Evolutionary conservation across 179 eudicot species (phyloP).

Genomic region (Amaranthus tricolor): DNA sequence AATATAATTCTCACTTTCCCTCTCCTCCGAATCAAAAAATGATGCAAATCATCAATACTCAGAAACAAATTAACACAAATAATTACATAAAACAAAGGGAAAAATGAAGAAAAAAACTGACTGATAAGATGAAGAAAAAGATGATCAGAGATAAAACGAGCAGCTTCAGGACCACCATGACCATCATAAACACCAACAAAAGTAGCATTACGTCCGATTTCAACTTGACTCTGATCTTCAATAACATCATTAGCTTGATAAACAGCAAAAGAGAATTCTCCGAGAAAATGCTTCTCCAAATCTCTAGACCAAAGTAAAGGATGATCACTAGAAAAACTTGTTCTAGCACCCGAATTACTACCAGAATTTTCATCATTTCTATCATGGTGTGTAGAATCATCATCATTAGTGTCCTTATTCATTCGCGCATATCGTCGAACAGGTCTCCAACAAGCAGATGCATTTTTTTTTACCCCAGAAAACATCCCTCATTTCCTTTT

Average conservation of each 20-base stretch:
- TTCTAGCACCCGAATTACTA: not conserved
- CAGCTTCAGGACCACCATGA: slow-evolving; percentile 73
- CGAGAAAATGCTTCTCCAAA: slow-evolving; percentile 55
- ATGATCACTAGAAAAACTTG: slow-evolving; percentile 10
- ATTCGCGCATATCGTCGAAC: slow-evolving; percentile 20
- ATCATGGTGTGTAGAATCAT: not conserved
- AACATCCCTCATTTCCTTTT: slow-evolving; percentile 25
- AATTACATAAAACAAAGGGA: not conserved
- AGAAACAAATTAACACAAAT: not conserved
- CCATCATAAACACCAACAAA: slow-evolving; percentile 84
- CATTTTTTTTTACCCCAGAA: slow-evolving; percentile 11
- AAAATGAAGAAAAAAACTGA: slow-evolving; percentile 15
- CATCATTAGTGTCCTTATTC: not conserved
- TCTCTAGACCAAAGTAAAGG: slow-evolving; percentile 57
- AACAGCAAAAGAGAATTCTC: slow-evolving; percentile 64
- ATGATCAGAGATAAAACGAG: slow-evolving; percentile 48
- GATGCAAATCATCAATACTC: not conserved
- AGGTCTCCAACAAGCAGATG: slow-evolving; percentile 26
- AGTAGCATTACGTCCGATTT: slow-evolving; percentile 48
- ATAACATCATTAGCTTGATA: slow-evolving; percentile 59
- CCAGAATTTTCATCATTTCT: not conserved
- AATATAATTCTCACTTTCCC: no score
- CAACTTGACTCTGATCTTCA: slow-evolving; percentile 83
- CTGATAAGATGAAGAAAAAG: slow-evolving; percentile 51
- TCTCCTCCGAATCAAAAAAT: no score